phyloP scores from a whole-genome alignment of 257 asterid genomes.

The Euphrasia confusa region DNA sequence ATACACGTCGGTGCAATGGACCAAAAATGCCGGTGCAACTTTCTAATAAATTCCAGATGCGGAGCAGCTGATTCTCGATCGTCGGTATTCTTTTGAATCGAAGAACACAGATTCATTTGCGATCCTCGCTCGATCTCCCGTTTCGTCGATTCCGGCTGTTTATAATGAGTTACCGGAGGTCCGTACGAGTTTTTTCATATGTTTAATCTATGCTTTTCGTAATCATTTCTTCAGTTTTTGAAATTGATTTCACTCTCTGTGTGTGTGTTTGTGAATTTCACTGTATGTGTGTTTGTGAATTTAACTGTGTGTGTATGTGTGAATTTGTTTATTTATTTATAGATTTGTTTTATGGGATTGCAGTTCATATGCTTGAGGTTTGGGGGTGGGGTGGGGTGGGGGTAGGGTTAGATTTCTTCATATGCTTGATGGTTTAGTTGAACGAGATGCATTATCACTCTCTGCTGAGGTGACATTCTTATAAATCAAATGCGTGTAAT shows the following conservation, averaged over 20 bases:
- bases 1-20: no score
- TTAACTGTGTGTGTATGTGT: no score
- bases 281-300: no score
- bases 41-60: neutral
- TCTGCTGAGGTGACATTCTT: no score
- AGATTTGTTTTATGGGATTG: no score
- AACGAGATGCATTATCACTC: neutral
- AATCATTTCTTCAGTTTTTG: slow-evolving; percentile 4
- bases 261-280: neutral
- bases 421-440: neutral
- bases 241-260: neutral
- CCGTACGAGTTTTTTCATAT: slow-evolving; percentile 15
- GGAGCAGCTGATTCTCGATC: slow-evolving; percentile 18
- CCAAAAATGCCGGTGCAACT: no score
- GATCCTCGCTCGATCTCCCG: slow-evolving; percentile 12
- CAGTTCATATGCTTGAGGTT: no score
- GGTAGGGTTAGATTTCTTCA: no score
- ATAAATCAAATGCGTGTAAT: no score
- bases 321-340: no score
- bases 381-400: no score
- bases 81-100: neutral
- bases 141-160: slow-evolving; percentile 15
- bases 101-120: slow-evolving; percentile 25
- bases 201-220: slow-evolving; percentile 11
- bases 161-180: slow-evolving; percentile 61